Percentiles rank a stretch among this genome's conserved stretches.
Conservation (phyloP, 2,329 filamentous ascomycete genomes). For the Dothistroma septosporum region DNA sequence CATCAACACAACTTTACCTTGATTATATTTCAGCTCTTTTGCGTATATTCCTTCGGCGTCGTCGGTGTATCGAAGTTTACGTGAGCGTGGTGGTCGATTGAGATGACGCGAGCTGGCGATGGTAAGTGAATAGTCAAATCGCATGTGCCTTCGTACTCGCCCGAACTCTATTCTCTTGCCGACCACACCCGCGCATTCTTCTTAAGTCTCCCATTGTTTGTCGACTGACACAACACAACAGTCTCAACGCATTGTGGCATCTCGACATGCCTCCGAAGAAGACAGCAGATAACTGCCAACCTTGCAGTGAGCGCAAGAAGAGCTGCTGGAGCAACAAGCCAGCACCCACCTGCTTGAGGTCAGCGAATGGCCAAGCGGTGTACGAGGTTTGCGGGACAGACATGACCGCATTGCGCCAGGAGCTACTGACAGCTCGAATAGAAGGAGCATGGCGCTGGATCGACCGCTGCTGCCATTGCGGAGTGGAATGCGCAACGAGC, state of each 20-base stretch:
- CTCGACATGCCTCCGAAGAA: neutral
- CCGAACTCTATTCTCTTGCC: neutral
- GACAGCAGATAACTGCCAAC: neutral
- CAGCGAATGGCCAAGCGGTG: neutral
- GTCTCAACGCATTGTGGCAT: neutral
- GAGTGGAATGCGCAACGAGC: neutral
- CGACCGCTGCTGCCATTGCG: neutral
- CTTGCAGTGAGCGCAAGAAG: neutral
- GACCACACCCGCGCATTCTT: neutral
- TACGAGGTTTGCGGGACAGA: neutral
- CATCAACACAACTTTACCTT: too few relatives aligned
- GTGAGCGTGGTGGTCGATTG: too few relatives aligned
- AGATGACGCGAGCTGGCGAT: too few relatives aligned
- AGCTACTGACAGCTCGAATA: neutral
- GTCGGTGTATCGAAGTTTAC: too few relatives aligned
- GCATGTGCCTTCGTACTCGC: neutral
- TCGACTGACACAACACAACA: neutral
- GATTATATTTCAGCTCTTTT: too few relatives aligned
- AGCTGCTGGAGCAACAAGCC: neutral
- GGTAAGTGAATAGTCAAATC: neutral
- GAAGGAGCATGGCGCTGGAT: neutral
- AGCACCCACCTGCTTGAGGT: neutral
- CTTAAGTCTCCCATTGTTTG: neutral
- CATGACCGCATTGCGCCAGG: neutral
- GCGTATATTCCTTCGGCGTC: too few relatives aligned